Base-by-base conservation (phyloP, 202 grass and related monocot genomes). In the Elaeis oleifera region DNA sequence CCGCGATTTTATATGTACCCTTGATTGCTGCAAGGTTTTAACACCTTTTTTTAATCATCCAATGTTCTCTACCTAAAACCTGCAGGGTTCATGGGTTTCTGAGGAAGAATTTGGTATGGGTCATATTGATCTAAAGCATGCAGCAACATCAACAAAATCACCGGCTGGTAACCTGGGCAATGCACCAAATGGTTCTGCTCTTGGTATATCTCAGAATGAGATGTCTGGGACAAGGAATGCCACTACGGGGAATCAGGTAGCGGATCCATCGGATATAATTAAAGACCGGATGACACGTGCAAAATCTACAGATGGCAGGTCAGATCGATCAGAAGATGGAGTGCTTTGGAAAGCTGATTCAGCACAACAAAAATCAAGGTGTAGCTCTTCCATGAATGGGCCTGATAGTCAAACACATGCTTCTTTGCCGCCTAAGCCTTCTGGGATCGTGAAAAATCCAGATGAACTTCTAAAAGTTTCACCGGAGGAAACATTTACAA, bases 91-190 rank as follows among this genome's bases (percentile, higher is more conserved):
- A 73, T 97, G 94, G 94, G 69, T 97, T 73, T 86, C 94, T 80
- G 94, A 97, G 53, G 94, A 97, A 79, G 94, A 86, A 62, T 99
- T 99, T 77, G 82, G 82, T 50, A 99, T 99, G 94, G 94, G 88
- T 32, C 68, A 86, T 66, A 76, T 99, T 76, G 94, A 99, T 68
- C 63, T 83, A 60, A 99, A 86, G 66, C 85, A 80, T 79, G 69
- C 55, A 16, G 77, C 72, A 44, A 60, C 80, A 69, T 26, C 70
- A 65, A 58, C 63, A 24, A 92, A 90, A 86, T 53, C 75, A 71
- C 57, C 73, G 54, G 27, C 69, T 72, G 88, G 94, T 99, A 86
- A 74, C 64, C 23, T 64, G 49, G 21, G 70, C 69, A 28, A 53
- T 53, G 1, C 1, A 19, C 51, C 67, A 49, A 7, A 22, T 76